Conservation (phyloP, 2,329 filamentous ascomycete species). For the Penicillium sp. region DNA sequence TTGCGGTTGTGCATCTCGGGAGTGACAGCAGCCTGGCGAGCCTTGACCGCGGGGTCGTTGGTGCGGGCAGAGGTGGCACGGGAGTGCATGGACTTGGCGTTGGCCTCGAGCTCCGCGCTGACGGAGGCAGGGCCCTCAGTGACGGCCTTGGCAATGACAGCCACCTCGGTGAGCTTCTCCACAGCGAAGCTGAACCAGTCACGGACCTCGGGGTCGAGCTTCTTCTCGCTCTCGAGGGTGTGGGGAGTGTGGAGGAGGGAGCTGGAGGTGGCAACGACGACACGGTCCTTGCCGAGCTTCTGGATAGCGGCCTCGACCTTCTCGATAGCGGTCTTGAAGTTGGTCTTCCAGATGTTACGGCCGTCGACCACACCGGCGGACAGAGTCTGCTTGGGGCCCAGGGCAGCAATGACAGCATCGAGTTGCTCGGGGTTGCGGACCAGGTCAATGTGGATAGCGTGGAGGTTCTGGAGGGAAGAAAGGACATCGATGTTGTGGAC, state of each 20-base stretch:
- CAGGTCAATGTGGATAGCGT: constrained; percentile 91
- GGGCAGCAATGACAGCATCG: constrained; percentile 76
- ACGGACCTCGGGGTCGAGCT: constrained; percentile 86
- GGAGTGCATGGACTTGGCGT: constrained; percentile 89
- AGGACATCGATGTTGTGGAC: constrained; percentile 97
- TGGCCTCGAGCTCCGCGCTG: constrained; percentile 87
- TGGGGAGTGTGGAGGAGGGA: constrained; percentile 98
- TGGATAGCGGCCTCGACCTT: constrained; percentile 85
- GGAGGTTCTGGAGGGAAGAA: constrained; percentile 70
- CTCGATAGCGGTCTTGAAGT: constrained; percentile 95
- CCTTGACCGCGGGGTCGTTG: constrained; percentile 97
- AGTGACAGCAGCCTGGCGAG: constrained; percentile 87
- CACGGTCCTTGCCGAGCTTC: constrained; percentile 95
- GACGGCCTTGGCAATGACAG: constrained; percentile 94
- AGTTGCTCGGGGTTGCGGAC: constrained; percentile 99
- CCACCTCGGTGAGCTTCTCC: constrained; percentile 91
- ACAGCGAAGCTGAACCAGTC: constrained; percentile 99
- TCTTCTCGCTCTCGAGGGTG: constrained; percentile 98
- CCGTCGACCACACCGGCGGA: constrained; percentile 97
- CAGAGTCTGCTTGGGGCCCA: constrained; percentile 86
- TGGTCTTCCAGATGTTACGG: constrained; percentile 99
- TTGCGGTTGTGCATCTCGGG: constrained; percentile 87
- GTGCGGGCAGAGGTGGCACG: constrained; percentile 91
- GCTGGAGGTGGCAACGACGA: constrained; percentile 94
- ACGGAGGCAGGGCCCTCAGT: constrained; percentile 88